Conservation (phyloP, 139 green algal species). For the Micractinium sp. region DNA sequence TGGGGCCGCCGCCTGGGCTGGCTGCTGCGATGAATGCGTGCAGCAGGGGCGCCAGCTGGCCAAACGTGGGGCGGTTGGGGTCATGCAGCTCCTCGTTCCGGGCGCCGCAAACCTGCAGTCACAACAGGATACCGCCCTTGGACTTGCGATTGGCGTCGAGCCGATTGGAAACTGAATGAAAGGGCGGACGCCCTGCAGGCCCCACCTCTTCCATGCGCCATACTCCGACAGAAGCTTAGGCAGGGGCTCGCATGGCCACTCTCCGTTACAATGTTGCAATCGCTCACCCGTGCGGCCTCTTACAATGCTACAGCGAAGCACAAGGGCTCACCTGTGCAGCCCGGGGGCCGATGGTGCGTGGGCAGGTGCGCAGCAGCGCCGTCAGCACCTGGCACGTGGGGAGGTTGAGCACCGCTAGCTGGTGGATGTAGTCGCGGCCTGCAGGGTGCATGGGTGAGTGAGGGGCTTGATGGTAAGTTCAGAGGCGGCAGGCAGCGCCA, state of each 20-base stretch:
- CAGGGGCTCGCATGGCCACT: too few species aligned
- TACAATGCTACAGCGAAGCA: too few species aligned
- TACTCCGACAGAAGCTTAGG: too few species aligned
- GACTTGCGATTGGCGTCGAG: too few species aligned
- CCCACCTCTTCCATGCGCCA: too few species aligned
- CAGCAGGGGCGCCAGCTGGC: slow-evolving; percentile 14
- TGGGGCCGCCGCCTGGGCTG: not conserved
- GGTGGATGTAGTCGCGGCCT: slow-evolving; percentile 28
- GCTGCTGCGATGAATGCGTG: slow-evolving; percentile 1
- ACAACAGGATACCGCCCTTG: too few species aligned
- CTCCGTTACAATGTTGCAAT: too few species aligned
- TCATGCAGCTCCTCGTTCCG: slow-evolving; percentile 3
- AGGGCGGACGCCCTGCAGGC: too few species aligned
- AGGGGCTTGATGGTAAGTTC: not conserved
- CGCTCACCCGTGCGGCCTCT: not conserved
- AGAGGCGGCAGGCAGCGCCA: too few species aligned
- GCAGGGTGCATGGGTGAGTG: not conserved
- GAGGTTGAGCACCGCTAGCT: slow-evolving; percentile 23
- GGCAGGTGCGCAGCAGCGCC: slow-evolving; percentile 21
- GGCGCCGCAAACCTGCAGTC: slow-evolving; percentile 12
- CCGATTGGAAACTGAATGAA: too few species aligned
- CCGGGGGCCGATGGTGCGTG: not conserved
- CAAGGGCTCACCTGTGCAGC: not conserved
- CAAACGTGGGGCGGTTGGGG: slow-evolving; percentile 29
- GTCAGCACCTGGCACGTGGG: slow-evolving; percentile 17